Evolutionary conservation across 2,329 filamentous ascomycete genomes (phyloP), one percentile per base, ranked within the genome.

Genomic region (Trichoderma arundinaceum): DNA sequence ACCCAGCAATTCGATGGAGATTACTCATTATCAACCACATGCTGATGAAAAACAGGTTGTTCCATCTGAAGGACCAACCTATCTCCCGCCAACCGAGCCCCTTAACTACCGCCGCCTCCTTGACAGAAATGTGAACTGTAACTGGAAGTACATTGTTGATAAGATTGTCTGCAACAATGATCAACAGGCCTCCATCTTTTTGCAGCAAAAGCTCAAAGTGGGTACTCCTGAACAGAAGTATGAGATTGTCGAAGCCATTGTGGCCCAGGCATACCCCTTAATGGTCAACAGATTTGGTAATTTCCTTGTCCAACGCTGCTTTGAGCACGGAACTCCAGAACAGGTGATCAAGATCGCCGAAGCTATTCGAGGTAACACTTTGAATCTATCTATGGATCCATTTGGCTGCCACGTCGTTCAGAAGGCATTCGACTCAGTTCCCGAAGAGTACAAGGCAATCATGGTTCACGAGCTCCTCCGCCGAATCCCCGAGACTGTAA

Each of bases 111-210:
- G 95, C 67, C 93, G 94, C 64, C 86, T 99, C 44, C 87, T 98
- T 53, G 95, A 99, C 75, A 93, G 94, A 74, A 97, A 94, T 75
- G 92, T 96, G 78, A 96, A 92, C 74, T 98, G 94, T 80, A 96
- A 99, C 81, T 99, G 94, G 95, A 96, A 95, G 80, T 97, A 97
- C 77, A 97, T 99, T 72, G 95, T 99, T 64, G 94, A 99, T 82
- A 98, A 98, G 83, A 99, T 99, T 75, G 94, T 99, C 71, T 96
- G 92, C 86, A 97, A 94, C 81, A 98, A 99, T 77, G 95, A 99
- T 75, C 95, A 99, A 78, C 95, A 99, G 79, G 95, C 96, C 9
- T 99, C 95, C 2, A 98, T 99, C 73, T 99, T 99, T 79, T 83
- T 99, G 51, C 95, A 99, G 77, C 95, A 99, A 80, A 99, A 99